Percentiles rank a stretch among this genome's conserved stretches.
Evolutionary conservation across 768 basidiomycete genomes (phyloP).

Genomic region (Dioszegia hungarica): DNA sequence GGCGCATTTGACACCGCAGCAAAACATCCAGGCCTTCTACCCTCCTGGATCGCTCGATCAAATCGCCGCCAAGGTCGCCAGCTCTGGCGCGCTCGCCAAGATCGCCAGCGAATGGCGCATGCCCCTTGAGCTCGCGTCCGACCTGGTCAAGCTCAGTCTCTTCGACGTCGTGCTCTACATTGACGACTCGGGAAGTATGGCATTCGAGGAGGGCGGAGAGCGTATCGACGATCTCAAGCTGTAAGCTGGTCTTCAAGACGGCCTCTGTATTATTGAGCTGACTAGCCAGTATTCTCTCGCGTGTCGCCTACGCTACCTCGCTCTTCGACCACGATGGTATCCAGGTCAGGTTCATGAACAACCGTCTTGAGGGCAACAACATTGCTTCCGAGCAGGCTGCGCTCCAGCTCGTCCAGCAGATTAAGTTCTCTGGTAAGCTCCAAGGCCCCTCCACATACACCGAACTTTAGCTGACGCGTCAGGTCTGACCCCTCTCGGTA

Average conservation of each 20-base stretch:
- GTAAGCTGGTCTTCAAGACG: slow-evolving; percentile 12
- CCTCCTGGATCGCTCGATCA: slow-evolving; percentile 49
- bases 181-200: slow-evolving; percentile 48
- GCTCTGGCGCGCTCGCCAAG: slow-evolving; percentile 44
- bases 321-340: slow-evolving; percentile 52
- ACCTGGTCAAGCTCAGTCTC: slow-evolving; percentile 44
- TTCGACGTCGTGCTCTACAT: slow-evolving; percentile 49
- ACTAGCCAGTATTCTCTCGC: slow-evolving; percentile 34
- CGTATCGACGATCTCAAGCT: slow-evolving; percentile 53
- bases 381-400: slow-evolving; percentile 47
- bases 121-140: slow-evolving; percentile 51
- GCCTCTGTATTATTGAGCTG: not conserved
- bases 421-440: slow-evolving; percentile 49
- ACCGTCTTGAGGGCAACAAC: slow-evolving; percentile 49
- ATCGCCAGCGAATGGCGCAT: slow-evolving; percentile 51
- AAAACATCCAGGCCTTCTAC: slow-evolving; percentile 51
- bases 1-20: slow-evolving; percentile 16
- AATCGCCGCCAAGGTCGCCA: slow-evolving; percentile 49
- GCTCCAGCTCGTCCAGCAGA: slow-evolving; percentile 43
- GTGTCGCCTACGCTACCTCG: slow-evolving; percentile 49
- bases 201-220: slow-evolving; percentile 51
- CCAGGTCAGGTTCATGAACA: slow-evolving; percentile 52
- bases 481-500: slow-evolving; percentile 51
- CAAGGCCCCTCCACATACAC: not conserved
- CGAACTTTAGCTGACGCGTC: not conserved